Base-by-base conservation (phyloP, 768 basidiomycete genomes). In the Guyanaporus albipodus region DNA sequence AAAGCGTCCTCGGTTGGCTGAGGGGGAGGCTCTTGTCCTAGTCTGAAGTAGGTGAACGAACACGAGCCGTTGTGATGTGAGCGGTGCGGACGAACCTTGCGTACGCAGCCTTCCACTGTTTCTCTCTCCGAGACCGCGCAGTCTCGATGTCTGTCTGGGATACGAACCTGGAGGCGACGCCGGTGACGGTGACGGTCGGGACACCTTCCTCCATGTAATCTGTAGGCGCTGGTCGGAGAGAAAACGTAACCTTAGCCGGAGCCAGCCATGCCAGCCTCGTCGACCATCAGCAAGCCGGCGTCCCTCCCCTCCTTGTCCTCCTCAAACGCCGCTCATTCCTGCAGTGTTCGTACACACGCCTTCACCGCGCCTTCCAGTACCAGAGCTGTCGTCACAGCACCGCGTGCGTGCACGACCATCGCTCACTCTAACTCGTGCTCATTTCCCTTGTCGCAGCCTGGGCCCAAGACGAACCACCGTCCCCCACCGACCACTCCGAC, bases 31-130 rank as follows among this genome's bases (percentile, higher is more conserved):
- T 87, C 88, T 64, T 91, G 91, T 40, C 90, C 90, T 9, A 91
- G 74, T 50, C 88, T 88, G 46, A 42, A 47, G 32, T 41, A 26
- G 53, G 45, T 52, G 46, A 47, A 36, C 42, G 18, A 38, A 27
- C 38, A 18, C 35, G 43, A 31, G 37, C 9, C 6, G 21, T 37
- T 28, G 35, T 44, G 37, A 28, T 21, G 24, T 34, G 39, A 11
- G 41, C 17, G 22, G 15, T 10, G 19, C 12, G 0, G 21, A 33
- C 56, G 49, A 49, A 82, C 87, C 87, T 78, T 34, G 89, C 90
- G 66, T 91, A 92, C 22, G 90, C 90, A 12, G 89, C 90, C 59
- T 84, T 88, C 90, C 90, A 92, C 57, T 90, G 87, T 57, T 88
- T 88, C 6, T 92, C 90, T 52, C 82, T 73, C 24, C 81, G 73